Conservation (phyloP, 2,329 filamentous ascomycete species). For the Helotiales sp. region DNA sequence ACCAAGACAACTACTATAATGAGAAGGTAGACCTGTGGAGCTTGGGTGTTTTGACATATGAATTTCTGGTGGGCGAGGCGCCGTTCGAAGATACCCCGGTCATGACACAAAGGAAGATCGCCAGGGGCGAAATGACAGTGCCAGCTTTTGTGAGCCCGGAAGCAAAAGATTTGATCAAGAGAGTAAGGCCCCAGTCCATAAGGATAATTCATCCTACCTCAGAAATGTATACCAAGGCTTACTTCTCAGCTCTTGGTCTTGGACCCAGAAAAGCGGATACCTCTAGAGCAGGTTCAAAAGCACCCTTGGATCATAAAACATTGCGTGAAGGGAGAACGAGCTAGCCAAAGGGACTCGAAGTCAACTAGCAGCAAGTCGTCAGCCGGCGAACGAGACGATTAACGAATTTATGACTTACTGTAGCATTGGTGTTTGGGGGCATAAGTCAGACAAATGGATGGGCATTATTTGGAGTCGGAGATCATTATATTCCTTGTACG, state of each 20-base stretch:
- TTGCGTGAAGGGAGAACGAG: slow-evolving; percentile 55
- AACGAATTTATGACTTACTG: slow-evolving; percentile 27
- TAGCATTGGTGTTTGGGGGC: slow-evolving; percentile 27
- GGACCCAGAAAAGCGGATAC: slow-evolving; percentile 89
- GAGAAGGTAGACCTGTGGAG: slow-evolving; percentile 98
- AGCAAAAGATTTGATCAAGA: slow-evolving; percentile 89
- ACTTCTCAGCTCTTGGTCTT: slow-evolving; percentile 72
- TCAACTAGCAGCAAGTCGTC: slow-evolving; percentile 34
- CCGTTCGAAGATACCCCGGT: slow-evolving; percentile 95
- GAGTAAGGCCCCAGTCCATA: slow-evolving; percentile 58
- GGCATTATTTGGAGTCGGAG: slow-evolving; percentile 32
- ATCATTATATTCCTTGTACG: slow-evolving; percentile 33
- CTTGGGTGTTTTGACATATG: slow-evolving; percentile 90
- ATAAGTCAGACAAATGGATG: slow-evolving; percentile 16
- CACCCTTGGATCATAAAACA: slow-evolving; percentile 99
- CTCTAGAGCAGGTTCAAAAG: slow-evolving; percentile 81
- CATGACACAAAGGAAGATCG: slow-evolving; percentile 91
- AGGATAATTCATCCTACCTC: too few species aligned
- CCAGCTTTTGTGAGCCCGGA: slow-evolving; percentile 89
- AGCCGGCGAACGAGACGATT: slow-evolving; percentile 26
- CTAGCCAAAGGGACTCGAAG: slow-evolving; percentile 35
- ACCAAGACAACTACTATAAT: slow-evolving; percentile 83
- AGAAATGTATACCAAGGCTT: background rate
- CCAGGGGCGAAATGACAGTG: slow-evolving; percentile 86
- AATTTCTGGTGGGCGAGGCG: slow-evolving; percentile 93